These are phyloP conservation scores for Teunomyces aglyptinius DNA, from an alignment of 805 yeast species.

Conservation along the genomic window DNA sequence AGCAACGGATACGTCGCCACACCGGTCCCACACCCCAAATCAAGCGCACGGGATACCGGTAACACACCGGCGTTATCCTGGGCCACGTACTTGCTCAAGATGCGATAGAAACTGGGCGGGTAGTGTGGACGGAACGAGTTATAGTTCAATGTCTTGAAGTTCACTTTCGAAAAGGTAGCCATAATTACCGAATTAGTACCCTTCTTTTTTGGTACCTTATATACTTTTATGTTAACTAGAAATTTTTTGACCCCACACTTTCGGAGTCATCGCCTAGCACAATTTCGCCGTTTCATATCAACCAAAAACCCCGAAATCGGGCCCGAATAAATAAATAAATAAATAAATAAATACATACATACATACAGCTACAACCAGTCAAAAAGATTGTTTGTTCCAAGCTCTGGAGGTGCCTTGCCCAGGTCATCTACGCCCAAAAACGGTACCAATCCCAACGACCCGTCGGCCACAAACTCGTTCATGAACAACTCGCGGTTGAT, in stretches of 20 bases:
- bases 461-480: constrained; percentile 74
- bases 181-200: too few species aligned
- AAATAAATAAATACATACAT: background rate
- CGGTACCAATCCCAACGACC: constrained; percentile 73
- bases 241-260: background rate
- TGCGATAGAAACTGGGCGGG: constrained; percentile 35
- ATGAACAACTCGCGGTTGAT: constrained; percentile 26
- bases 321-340: background rate
- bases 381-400: background rate
- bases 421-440: constrained; percentile 45
- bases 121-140: constrained; percentile 43
- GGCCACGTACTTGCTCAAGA: constrained; percentile 25
- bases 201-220: background rate
- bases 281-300: background rate
- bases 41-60: constrained; percentile 27
- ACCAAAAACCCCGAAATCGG: background rate
- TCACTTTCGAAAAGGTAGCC: constrained; percentile 33
- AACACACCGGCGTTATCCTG: constrained; percentile 10
- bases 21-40: constrained; percentile 56
- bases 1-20: constrained; percentile 48
- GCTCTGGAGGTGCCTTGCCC: constrained; percentile 15
- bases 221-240: background rate
- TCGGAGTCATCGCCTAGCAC: too few species aligned
- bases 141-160: constrained; percentile 34
- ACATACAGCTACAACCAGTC: background rate